phyloP scores from a whole-genome alignment of 306 rosid species.

The Lathyrus aphaca region DNA sequence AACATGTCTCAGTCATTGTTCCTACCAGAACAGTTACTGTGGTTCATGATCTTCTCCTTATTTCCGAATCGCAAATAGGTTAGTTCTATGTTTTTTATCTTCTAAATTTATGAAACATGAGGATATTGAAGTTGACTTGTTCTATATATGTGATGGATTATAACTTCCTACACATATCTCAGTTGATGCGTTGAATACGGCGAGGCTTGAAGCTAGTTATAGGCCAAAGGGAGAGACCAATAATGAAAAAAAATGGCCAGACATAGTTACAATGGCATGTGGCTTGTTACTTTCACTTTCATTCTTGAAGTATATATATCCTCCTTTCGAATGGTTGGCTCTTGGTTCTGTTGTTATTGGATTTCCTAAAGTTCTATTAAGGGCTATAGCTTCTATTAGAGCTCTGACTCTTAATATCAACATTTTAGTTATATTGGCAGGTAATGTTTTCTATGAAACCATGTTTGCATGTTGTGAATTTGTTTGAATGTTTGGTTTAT shows the following conservation, averaged over 20 bases:
- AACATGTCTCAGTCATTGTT: constrained; percentile 61
- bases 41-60: constrained; percentile 60
- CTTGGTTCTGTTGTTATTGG: constrained; percentile 72
- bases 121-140: constrained; percentile 18
- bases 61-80: constrained; percentile 84
- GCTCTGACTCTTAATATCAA: constrained; percentile 73
- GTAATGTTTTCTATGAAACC: constrained; percentile 41
- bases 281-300: constrained; percentile 67
- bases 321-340: constrained; percentile 67
- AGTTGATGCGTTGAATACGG: constrained; percentile 71
- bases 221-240: constrained; percentile 55
- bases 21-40: constrained; percentile 74
- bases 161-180: constrained; percentile 35
- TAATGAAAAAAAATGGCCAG: constrained; percentile 69
- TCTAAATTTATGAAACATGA: neutral
- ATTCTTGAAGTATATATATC: constrained; percentile 59
- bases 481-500: constrained; percentile 5
- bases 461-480: neutral
- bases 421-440: constrained; percentile 70
- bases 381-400: constrained; percentile 56
- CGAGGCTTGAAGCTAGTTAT: constrained; percentile 75
- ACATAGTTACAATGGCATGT: constrained; percentile 54
- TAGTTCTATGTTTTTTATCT: neutral
- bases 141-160: neutral
- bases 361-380: constrained; percentile 53